A percentile compares a stretch with the other conserved stretches of the same genome.
Evolutionary conservation across 1,284 basidiomycete genomes (phyloP).

Genomic region (Pseudozyma thailandica): DNA sequence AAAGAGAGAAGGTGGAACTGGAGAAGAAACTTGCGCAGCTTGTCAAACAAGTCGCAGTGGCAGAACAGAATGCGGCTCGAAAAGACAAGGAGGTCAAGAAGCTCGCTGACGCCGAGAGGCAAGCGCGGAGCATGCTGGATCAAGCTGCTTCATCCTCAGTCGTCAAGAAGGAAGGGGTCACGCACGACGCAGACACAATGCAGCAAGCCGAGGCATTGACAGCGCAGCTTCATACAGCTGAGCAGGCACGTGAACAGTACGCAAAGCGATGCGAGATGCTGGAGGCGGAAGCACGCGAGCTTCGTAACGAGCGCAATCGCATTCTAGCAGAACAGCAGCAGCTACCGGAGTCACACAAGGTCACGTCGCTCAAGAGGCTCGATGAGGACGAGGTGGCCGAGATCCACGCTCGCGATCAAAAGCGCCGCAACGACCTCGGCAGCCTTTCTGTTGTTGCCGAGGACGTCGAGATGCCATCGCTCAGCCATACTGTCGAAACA

Average conservation of each 20-base stretch:
- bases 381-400: slow-evolving; percentile 33
- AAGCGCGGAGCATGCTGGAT: slow-evolving; percentile 27
- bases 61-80: slow-evolving; percentile 24
- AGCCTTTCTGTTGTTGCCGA: slow-evolving; percentile 30
- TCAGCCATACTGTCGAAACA: slow-evolving; percentile 13
- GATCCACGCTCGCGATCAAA: slow-evolving; percentile 30
- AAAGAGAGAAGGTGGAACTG: slow-evolving; percentile 39
- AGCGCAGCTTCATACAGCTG: slow-evolving; percentile 11
- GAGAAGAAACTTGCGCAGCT: slow-evolving; percentile 40
- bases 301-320: slow-evolving; percentile 25
- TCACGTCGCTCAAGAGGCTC: slow-evolving; percentile 26
- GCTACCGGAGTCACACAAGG: not conserved
- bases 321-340: slow-evolving; percentile 2
- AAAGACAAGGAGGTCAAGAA: slow-evolving; percentile 34
- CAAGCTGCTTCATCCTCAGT: slow-evolving; percentile 8
- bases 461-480: slow-evolving; percentile 19
- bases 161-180: not conserved
- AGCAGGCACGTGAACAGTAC: slow-evolving; percentile 15
- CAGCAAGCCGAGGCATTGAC: slow-evolving; percentile 14
- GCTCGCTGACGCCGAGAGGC: slow-evolving; percentile 28
- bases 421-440: slow-evolving; percentile 23
- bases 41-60: slow-evolving; percentile 29
- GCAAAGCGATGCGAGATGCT: slow-evolving; percentile 23
- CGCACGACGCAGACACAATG: not conserved
- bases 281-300: slow-evolving; percentile 28